phyloP scores from a whole-genome alignment of 768 basidiomycete species.

The Leccinum variicolor region DNA sequence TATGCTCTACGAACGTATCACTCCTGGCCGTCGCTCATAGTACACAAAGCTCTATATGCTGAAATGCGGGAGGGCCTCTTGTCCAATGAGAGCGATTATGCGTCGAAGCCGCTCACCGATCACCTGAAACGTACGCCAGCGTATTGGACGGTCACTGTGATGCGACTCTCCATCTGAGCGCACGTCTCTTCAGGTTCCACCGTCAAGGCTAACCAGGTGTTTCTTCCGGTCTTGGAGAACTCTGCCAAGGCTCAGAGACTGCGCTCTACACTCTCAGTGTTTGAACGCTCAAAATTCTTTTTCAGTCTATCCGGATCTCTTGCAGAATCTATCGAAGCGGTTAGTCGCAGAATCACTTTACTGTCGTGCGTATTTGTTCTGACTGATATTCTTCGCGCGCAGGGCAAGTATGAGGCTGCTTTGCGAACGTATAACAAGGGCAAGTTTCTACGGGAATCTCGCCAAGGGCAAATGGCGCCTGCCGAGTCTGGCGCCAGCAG shows the following conservation, averaged over 20 bases:
- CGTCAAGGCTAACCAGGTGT: constrained; percentile 91
- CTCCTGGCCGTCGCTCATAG: constrained; percentile 1
- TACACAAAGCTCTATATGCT: constrained; percentile 72
- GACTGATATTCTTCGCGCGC: neutral
- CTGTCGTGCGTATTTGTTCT: neutral
- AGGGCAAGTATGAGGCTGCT: constrained; percentile 94
- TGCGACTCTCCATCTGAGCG: constrained; percentile 3
- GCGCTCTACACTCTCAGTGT: constrained; percentile 88
- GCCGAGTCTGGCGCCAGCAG: constrained; percentile 61
- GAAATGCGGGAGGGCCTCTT: constrained; percentile 93
- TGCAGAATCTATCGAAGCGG: constrained; percentile 84
- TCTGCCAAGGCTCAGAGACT: constrained; percentile 92
- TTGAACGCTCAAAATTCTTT: constrained; percentile 96
- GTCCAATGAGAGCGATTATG: constrained; percentile 73
- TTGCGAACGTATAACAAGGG: constrained; percentile 97
- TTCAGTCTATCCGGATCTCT: constrained; percentile 96
- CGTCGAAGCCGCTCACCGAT: constrained; percentile 76
- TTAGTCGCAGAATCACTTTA: constrained; percentile 34
- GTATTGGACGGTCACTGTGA: neutral
- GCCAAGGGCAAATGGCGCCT: constrained; percentile 83
- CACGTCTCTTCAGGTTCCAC: constrained; percentile 61
- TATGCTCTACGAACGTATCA: constrained; percentile 33
- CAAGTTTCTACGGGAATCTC: constrained; percentile 81
- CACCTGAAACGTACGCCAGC: constrained; percentile 72
- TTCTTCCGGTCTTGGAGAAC: constrained; percentile 94